These are phyloP conservation scores for Zygotorulaspora danielsina DNA, from an alignment of 805 yeast genomes.

Conservation along the genomic window DNA sequence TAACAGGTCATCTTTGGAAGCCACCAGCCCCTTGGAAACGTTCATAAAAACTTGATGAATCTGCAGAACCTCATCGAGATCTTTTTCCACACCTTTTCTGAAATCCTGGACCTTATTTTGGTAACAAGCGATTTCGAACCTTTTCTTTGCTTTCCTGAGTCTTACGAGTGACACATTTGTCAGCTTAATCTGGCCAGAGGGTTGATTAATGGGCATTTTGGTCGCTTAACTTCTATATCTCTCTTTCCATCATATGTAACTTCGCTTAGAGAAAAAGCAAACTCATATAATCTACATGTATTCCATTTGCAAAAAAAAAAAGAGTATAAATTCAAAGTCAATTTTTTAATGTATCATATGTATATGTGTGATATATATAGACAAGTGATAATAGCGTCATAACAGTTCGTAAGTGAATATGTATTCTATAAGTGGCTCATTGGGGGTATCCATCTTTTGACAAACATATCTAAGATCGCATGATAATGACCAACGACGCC, in stretches of 20 bases:
- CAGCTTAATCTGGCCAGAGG: conserved; percentile 79
- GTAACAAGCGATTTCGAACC: conserved; percentile 94
- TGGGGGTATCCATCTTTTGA: conserved; percentile 35
- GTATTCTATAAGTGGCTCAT: no score
- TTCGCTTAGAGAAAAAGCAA: no score
- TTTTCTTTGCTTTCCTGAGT: conserved; percentile 82
- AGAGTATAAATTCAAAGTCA: not conserved
- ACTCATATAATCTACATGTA: no score
- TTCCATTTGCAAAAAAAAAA: not conserved
- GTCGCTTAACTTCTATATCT: no score
- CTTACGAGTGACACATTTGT: conserved; percentile 93
- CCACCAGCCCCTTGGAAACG: conserved; percentile 92
- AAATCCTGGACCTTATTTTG: conserved; percentile 96
- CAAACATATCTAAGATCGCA: conserved; percentile 70
- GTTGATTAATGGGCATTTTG: conserved; percentile 70
- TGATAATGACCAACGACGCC: conserved; percentile 89
- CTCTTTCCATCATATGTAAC: no score
- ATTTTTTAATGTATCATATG: not conserved
- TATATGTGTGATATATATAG: not conserved
- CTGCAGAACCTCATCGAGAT: conserved; percentile 91
- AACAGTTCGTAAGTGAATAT: no score
- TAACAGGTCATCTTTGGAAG: conserved; percentile 76
- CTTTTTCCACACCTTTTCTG: conserved; percentile 67
- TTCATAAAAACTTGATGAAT: conserved; percentile 91
- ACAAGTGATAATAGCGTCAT: not conserved